These are phyloP conservation scores for Botrytis aclada DNA, from an alignment of 2,329 filamentous ascomycete species.

Conservation along the genomic window DNA sequence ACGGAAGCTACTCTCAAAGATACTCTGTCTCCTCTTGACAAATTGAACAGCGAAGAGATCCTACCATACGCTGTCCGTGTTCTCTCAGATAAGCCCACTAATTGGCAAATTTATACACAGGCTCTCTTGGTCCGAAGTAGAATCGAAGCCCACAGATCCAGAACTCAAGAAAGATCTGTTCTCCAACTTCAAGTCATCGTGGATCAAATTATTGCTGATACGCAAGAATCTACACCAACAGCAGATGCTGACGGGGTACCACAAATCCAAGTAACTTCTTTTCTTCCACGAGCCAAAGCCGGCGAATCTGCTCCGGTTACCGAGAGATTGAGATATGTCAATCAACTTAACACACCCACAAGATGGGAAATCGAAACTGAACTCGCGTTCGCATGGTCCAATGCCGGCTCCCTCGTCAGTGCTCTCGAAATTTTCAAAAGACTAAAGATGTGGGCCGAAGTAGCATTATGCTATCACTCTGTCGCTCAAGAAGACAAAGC, in stretches of 20 bases:
- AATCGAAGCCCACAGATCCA: conserved; percentile 81
- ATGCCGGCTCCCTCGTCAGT: conserved; percentile 80
- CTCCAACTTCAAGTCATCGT: conserved; percentile 93
- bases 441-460: conserved; percentile 90
- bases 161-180: conserved; percentile 85
- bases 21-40: conserved; percentile 76
- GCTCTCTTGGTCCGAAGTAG: conserved; percentile 84
- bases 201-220: conserved; percentile 91
- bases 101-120: conserved; percentile 98
- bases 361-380: conserved; percentile 95
- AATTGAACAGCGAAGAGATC: conserved; percentile 89
- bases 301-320: conserved; percentile 75
- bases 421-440: conserved; percentile 96
- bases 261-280: conserved; percentile 62
- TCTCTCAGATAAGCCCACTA: conserved; percentile 81
- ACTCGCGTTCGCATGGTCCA: conserved; percentile 87
- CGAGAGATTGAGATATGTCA: conserved; percentile 78
- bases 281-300: conserved; percentile 73
- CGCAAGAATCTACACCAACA: conserved; percentile 39
- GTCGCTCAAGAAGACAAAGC: conserved; percentile 73
- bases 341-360: conserved; percentile 78
- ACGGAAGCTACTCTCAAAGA: conserved; percentile 88
- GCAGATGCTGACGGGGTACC: conserved; percentile 38
- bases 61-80: conserved; percentile 87
- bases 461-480: conserved; percentile 70